These are phyloP conservation scores for Phalaenopsis aphrodite DNA, from an alignment of 106 monocot genomes.

Conservation along the genomic window DNA sequence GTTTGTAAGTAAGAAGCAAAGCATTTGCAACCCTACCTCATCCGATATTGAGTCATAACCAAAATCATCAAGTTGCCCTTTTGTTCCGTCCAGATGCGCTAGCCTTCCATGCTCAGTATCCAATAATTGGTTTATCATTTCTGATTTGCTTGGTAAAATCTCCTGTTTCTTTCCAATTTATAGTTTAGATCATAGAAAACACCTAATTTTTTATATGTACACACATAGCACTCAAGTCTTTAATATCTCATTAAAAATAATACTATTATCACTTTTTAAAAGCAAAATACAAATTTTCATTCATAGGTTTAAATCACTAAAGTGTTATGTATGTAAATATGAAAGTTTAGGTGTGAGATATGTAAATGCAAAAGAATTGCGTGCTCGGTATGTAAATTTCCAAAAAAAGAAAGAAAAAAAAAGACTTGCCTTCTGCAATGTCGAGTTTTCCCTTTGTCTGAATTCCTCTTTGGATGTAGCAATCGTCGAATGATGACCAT, in stretches of 20 bases:
- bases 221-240: too few relatives aligned
- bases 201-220: too few relatives aligned
- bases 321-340: too few relatives aligned
- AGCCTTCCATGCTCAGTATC: not conserved
- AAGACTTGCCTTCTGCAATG: not conserved
- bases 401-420: too few relatives aligned
- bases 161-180: not conserved
- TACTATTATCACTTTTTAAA: too few relatives aligned
- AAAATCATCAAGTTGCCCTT: not conserved
- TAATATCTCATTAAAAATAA: too few relatives aligned
- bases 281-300: too few relatives aligned
- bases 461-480: not conserved
- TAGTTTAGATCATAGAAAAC: not conserved
- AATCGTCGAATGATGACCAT: not conserved
- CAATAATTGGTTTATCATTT: not conserved
- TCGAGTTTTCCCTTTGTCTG: not conserved
- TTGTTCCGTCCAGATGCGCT: not conserved
- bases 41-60: not conserved
- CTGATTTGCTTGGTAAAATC: not conserved
- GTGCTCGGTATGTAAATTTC: too few relatives aligned
- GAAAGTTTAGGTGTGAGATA: too few relatives aligned
- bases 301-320: too few relatives aligned
- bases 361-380: too few relatives aligned
- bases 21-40: not conserved
- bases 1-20: not conserved